phyloP scores from a whole-genome alignment of 345 rosid genomes.

The Ceriops zippeliana region DNA sequence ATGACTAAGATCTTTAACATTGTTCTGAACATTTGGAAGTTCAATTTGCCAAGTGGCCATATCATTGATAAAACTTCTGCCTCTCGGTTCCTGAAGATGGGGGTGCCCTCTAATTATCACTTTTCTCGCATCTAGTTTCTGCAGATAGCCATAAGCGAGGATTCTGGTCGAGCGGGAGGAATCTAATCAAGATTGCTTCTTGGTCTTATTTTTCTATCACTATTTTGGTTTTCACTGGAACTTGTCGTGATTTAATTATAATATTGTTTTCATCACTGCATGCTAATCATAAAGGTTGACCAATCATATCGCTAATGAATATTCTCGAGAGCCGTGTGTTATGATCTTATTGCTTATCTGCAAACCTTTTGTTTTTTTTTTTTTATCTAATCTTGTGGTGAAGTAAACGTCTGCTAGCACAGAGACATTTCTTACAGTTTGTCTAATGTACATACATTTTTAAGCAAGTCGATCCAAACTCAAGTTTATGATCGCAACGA shows the following conservation, averaged over 20 bases:
- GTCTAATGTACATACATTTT: constrained; percentile 5
- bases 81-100: constrained; percentile 2
- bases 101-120: not conserved
- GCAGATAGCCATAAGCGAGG: constrained; percentile 39
- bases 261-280: not conserved
- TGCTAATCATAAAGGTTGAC: not conserved
- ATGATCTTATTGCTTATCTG: constrained; percentile 1
- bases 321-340: constrained; percentile 1
- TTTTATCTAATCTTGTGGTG: not conserved
- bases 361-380: not conserved
- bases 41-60: not conserved
- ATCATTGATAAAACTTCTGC: not conserved
- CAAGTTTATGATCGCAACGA: not conserved
- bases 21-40: not conserved
- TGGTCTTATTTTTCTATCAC: not conserved
- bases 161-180: constrained; percentile 3
- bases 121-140: not conserved
- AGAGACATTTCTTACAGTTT: not conserved
- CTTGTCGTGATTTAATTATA: constrained; percentile 20
- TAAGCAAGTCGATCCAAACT: constrained; percentile 7
- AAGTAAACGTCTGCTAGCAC: not conserved
- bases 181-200: constrained; percentile 14
- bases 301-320: constrained; percentile 20
- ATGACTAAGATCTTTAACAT: not conserved
- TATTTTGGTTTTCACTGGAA: constrained; percentile 10